phyloP scores from a whole-genome alignment of 2,329 filamentous ascomycete species.

The Helotiales sp. region DNA sequence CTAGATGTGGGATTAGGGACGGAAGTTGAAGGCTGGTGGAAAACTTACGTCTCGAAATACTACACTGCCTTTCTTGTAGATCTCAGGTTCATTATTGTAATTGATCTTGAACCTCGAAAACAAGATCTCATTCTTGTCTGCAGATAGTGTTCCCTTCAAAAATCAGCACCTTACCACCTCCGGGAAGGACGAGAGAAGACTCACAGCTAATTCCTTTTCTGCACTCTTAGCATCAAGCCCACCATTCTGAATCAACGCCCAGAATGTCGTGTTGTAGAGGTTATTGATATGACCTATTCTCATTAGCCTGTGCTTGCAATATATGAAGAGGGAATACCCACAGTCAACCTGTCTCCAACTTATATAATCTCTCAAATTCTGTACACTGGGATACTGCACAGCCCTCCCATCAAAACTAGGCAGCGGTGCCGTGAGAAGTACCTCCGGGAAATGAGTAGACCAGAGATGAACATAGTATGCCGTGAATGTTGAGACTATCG shows the following conservation, averaged over 20 bases:
- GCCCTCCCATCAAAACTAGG: conserved; percentile 93
- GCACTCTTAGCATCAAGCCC: conserved; percentile 78
- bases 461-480: conserved; percentile 87
- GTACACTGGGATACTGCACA: conserved; percentile 82
- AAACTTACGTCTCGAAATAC: conserved; percentile 70
- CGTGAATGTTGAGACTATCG: conserved; percentile 90
- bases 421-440: conserved; percentile 71
- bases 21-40: not conserved
- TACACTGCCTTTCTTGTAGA: conserved; percentile 92
- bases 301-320: not conserved
- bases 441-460: conserved; percentile 75
- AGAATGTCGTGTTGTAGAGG: conserved; percentile 96
- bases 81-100: conserved; percentile 94
- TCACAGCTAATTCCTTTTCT: conserved; percentile 76
- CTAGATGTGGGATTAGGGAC: conserved; percentile 46
- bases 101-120: conserved; percentile 90
- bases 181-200: conserved; percentile 32
- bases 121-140: conserved; percentile 95
- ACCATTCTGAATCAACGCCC: conserved; percentile 81
- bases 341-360: conserved; percentile 98
- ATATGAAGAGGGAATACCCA: conserved; percentile 50
- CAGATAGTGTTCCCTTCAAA: conserved; percentile 74
- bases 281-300: conserved; percentile 87
- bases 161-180: not conserved
- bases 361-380: conserved; percentile 90